Evolutionary conservation across 495 filamentous ascomycete species (phyloP), one percentile per base, ranked within the genome.

Genomic region (Neurospora sp.): DNA sequence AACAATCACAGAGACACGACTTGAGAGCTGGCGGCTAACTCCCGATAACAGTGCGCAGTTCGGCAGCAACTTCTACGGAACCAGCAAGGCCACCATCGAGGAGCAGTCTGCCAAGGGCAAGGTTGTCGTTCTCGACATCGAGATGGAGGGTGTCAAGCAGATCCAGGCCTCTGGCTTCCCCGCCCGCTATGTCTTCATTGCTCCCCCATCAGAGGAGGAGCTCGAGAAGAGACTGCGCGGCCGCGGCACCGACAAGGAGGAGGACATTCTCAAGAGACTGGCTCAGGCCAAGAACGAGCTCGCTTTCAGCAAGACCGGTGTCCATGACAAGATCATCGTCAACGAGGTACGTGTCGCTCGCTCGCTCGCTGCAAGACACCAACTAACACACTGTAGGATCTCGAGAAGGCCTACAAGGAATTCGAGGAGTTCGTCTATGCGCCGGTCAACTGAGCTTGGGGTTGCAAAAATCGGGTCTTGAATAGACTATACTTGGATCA

Each of bases 141-240:
- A 98, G 86, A 95, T 97, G 90, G 94, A 97, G 91, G 96, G 95
- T 39, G 94, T 98, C 68, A 98, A 98, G 83, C 96, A 98, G 84
- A 93, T 99, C 73, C 93, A 93, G 79, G 87, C 87, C 16, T 89
- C 90, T 69, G 84, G 89, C 79, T 86, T 96, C 76, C 85, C 89
- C 72, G 92, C 95, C 14, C 90, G 94, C 39, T 97, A 92, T 80
- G 79, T 97, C 71, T 98, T 98, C 80, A 85, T 98, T 72, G 87
- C 91, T 41, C 95, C 96, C 3, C 95, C 92, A 1, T 90, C 87
- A 27, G 78, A 94, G 74, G 89, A 91, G 74, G 87, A 86, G 38
- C 87, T 98, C 61, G 94, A 97, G 81, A 77, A 82, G 76, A 87
- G 96, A 20, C 84, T 98, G 61, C 87, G 94, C 41, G 91, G 90